Base-by-base conservation (phyloP, 2,329 filamentous ascomycete genomes). In the Colletotrichum graminicola region DNA sequence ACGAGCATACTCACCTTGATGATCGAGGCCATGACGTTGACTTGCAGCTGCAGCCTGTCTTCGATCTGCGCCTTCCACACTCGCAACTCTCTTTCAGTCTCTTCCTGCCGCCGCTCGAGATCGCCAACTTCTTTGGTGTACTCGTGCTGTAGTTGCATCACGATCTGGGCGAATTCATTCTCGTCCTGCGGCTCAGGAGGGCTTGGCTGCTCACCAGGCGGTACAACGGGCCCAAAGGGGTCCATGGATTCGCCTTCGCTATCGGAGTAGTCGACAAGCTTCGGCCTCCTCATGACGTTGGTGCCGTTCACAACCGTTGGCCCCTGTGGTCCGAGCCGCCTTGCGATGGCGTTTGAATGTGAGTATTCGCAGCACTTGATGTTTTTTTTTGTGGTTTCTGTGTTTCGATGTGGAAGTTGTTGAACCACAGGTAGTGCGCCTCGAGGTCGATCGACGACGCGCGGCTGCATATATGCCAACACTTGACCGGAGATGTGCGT, bases 101-200 rank as follows among this genome's bases (percentile, higher is more conserved):
- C 57, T 11, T 12, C 39, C 18, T 71, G 68, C 8, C 14, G 51
- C 1, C 12, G 5, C 7, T 68, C 34, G 5, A 71, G 26, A 5
- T 62, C 26, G n/a, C 52, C n/a, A 6, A 59, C 43, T 26, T 71
- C 68, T 7, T 21, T 29, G 1, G 39, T 64, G 47, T 71, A 71
- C 21, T 60, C 43, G 1, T 60, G 41, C 26, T 69, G 68, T 26
- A 71, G 34, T 12, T 36, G 51, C 2, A 71, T 63, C 8, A 71
- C 67, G 56, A 67, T 62, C 18, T 34, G 34, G 1, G 67, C 63
- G 3, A 70, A 34, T 34, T 66, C 67, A n/a, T 67, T 66, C 23
- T 56, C 62, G 39, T 26, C 34, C 4, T 12, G 32, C 10, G 56
- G 65, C 32, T 61, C 49, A 7, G 63, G 41, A 16, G 62, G 36